Base-by-base conservation (phyloP, 352 stramenopile species). In the Globisporangium irregulare region DNA sequence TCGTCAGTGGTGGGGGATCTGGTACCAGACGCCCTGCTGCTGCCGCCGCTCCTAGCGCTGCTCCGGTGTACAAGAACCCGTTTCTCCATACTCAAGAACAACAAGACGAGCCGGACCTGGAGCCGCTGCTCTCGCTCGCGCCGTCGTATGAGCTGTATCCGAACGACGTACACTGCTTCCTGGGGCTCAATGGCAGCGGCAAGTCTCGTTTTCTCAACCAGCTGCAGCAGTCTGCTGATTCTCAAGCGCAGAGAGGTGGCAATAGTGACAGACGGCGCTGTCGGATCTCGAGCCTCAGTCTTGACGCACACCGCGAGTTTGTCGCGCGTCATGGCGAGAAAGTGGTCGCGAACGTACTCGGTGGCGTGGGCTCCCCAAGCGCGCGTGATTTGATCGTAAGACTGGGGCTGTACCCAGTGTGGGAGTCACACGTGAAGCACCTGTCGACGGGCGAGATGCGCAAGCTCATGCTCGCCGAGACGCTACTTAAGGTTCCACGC, bases 371-470 rank as follows among this genome's bases (percentile, higher is more conserved):
- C 59, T 85, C 86, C 29, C 72, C 80, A 68, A 73, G 84, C 10
- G 91, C 93, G 6, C 77, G 94, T 57, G 95, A 97, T 67, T 69
- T 98, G 15, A 89, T 97, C 24, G 91, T 98, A 22, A 77, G 92
- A n/a, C 84, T 98, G 36, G 94, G 94, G 15, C 76, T 98, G n/a
- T 98, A 87, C 67, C 90, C 89, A 0, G 78, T 97, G 1, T 90
- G 96, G 74, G 84, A 92, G 60, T 84, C 92, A 62, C 68, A 73
- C 43, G 82, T 98, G n/a, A 63, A 71, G 27, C 89, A 95, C 54
- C 79, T 98, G 34, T 97, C 86, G 43, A 98, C 91, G 4, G 93
- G 94, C 64, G 90, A 98, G 79, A 95, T 98, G 77, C 87, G 93
- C 25, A 98, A 98, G 64, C 73, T 98, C 20, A 64, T 98, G 69